Evolutionary conservation across 257 asterid species (phyloP), one percentile per base, ranked within the genome.

Genomic region (Penstemon davidsonii): DNA sequence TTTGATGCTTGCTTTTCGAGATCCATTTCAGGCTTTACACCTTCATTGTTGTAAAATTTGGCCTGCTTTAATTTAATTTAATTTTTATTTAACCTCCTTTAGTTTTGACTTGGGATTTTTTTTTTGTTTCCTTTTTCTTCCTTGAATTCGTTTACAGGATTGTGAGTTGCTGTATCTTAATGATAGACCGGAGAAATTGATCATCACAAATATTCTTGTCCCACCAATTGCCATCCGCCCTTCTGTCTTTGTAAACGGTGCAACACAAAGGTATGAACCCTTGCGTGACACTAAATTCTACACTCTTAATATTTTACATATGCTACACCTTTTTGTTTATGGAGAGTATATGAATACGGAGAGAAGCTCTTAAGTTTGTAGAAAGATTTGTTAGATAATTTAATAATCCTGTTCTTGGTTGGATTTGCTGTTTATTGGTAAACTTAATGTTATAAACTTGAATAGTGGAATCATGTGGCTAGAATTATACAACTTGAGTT

Each of bases 181-280:
- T 36, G 96, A 80, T 70, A 88, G 97, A 78, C 98, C 98, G 4
- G 98, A 92, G 82, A 92, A 92, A 47, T 90, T 92, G 66, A 80
- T 92, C 50, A 73, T 86, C 58, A 81, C 92, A 60, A 85, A 75
- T 84, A 84, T 92, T 75, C 83, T 85, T 70, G 98, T 92, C 68
- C 98, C 98, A 54, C 98, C 98, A 54, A 84, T 38, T 50, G 78
- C 96, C 75, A 84, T 90, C 70, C 97, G 99, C 42, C 99, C 99
- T 77, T 90, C 99, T 47, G 97, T 90, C 75, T 75, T 93, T 75
- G 93, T 90, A 71, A 96, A 88, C 69, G 95, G 96, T 78, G 96
- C 97, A 71, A 42, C 75, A 25, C 91, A 72, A 55, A 92, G 99
- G 97, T 90, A 67, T 11, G 54, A 73, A 49, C 46, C 69, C 49